A percentile compares a stretch with the other conserved stretches of the same genome.
phyloP scores from a whole-genome alignment of 2,329 filamentous ascomycete species.

The Polytolypa hystricis region DNA sequence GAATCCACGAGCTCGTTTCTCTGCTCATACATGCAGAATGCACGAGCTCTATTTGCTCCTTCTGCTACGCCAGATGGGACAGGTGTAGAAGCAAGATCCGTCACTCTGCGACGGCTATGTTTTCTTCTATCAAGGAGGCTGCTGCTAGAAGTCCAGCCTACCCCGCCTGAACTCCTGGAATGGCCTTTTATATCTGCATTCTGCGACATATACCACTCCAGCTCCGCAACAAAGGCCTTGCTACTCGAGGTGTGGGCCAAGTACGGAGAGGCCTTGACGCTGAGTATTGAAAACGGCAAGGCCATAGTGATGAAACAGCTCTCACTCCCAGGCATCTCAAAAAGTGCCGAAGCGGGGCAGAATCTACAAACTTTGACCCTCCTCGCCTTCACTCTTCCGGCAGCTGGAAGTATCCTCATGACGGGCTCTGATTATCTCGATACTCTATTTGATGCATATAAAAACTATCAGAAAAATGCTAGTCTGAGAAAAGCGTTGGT shows the following conservation, averaged over 20 bases:
- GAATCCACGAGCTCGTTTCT: slow-evolving; percentile 54
- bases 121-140: slow-evolving; percentile 55
- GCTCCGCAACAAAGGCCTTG: slow-evolving; percentile 41
- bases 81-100: slow-evolving; percentile 26
- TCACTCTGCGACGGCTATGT: slow-evolving; percentile 48
- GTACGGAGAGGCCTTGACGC: slow-evolving; percentile 23
- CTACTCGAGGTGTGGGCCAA: slow-evolving; percentile 41
- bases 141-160: slow-evolving; percentile 35
- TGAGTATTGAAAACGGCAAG: slow-evolving; percentile 28
- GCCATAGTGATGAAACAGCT: slow-evolving; percentile 22
- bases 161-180: slow-evolving; percentile 41
- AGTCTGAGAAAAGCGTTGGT: slow-evolving; percentile 56
- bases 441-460: slow-evolving; percentile 44
- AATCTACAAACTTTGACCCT: slow-evolving; percentile 29
- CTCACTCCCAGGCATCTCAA: slow-evolving; percentile 13
- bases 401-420: slow-evolving; percentile 53
- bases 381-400: slow-evolving; percentile 28
- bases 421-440: slow-evolving; percentile 84
- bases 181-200: slow-evolving; percentile 62
- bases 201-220: slow-evolving; percentile 55
- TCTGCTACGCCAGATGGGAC: slow-evolving; percentile 23
- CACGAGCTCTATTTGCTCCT: slow-evolving; percentile 19
- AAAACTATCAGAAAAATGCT: slow-evolving; percentile 48
- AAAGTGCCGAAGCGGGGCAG: slow-evolving; percentile 8
- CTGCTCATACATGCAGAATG: slow-evolving; percentile 52